Percentiles rank a stretch among this genome's conserved stretches.
Evolutionary conservation across 192 early-diverging fungal species (phyloP).

Genomic region (Linnemannia schmuckeri): DNA sequence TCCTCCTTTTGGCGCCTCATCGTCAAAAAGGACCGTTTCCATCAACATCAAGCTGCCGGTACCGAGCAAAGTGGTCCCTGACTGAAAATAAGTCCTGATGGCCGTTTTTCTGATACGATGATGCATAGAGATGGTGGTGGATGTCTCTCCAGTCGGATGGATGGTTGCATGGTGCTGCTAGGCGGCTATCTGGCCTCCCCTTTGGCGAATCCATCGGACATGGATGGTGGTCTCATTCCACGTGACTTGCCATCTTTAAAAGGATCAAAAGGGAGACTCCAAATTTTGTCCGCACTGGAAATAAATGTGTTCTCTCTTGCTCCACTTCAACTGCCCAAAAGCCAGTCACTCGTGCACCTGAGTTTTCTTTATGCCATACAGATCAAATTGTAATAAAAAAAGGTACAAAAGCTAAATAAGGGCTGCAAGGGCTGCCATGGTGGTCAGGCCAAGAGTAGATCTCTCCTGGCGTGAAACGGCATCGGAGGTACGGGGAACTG

Average conservation of each 20-base stretch:
- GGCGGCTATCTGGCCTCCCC: not conserved
- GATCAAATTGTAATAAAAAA: not conserved
- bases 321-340: not conserved
- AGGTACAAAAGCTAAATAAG: not conserved
- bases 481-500: not conserved
- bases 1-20: too few relatives aligned
- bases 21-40: too few relatives aligned
- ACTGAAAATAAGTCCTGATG: not conserved
- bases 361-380: not conserved
- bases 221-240: conserved; percentile 8
- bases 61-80: too few relatives aligned
- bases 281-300: not conserved
- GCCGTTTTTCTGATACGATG: not conserved
- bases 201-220: not conserved
- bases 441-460: not conserved
- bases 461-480: not conserved
- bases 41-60: not conserved
- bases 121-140: not conserved
- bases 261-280: conserved; percentile 46
- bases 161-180: not conserved
- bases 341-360: not conserved
- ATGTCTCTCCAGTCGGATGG: not conserved
- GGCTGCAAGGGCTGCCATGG: not conserved
- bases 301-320: not conserved
- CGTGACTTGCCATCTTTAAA: conserved; percentile 53